A percentile compares a stretch with the other conserved stretches of the same genome.
These are phyloP conservation scores for Penicillium herquei DNA, from an alignment of 495 filamentous ascomycete species.

Conservation along the genomic window DNA sequence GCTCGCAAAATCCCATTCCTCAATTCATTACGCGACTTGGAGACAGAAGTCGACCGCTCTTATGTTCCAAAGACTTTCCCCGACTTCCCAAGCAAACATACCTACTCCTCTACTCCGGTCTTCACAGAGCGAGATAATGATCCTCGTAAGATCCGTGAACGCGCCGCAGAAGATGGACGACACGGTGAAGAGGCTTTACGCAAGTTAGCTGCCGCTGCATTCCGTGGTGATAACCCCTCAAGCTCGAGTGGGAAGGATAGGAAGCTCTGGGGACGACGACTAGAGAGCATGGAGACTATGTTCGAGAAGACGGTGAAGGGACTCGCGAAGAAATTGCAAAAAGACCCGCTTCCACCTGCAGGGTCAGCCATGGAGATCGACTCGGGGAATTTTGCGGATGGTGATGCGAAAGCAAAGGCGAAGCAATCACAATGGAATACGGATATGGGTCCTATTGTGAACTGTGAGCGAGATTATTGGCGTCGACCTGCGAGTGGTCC, in stretches of 20 bases:
- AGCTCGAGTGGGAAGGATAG: constrained; percentile 38
- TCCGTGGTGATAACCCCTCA: constrained; percentile 42
- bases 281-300: constrained; percentile 48
- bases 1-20: constrained; percentile 47
- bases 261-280: constrained; percentile 43
- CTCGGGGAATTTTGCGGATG: constrained; percentile 22
- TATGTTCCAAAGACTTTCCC: constrained; percentile 71
- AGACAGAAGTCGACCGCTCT: constrained; percentile 44
- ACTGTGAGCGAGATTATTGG: constrained; percentile 48
- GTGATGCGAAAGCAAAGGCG: constrained; percentile 25
- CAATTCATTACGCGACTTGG: constrained; percentile 51
- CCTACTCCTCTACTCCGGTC: constrained; percentile 66
- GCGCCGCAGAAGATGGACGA: constrained; percentile 69
- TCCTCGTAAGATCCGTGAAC: constrained; percentile 68
- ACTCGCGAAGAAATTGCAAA: constrained; percentile 34
- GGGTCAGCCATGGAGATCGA: constrained; percentile 34
- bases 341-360: constrained; percentile 11
- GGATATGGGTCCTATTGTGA: constrained; percentile 49
- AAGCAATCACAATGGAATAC: constrained; percentile 29
- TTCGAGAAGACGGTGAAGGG: constrained; percentile 48
- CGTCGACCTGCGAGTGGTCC: constrained; percentile 30
- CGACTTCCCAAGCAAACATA: constrained; percentile 68
- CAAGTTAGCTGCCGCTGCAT: constrained; percentile 57
- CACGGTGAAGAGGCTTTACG: constrained; percentile 72
- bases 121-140: constrained; percentile 66